These are phyloP conservation scores for Sugiyamaella valdiviana DNA, from an alignment of 805 yeast genomes.

Conservation along the genomic window DNA sequence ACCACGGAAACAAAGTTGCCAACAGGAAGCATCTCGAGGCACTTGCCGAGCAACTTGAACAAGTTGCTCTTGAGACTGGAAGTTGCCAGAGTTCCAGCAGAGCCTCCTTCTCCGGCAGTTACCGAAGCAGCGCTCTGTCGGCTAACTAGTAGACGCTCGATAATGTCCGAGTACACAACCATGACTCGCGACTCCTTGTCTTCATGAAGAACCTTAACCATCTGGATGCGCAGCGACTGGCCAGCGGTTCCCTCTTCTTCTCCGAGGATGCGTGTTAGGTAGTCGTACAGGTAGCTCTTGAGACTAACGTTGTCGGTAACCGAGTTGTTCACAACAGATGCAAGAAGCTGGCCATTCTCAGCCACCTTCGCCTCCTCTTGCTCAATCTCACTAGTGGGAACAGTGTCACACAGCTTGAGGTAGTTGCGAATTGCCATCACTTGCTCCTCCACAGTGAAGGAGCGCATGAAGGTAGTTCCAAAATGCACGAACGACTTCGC, in stretches of 20 bases:
- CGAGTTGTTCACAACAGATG: background rate
- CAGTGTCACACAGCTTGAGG: constrained; percentile 52
- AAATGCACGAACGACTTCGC: constrained; percentile 67
- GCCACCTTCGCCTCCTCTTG: background rate
- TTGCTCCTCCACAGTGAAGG: constrained; percentile 61
- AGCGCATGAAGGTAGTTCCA: constrained; percentile 58
- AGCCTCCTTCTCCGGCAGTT: background rate
- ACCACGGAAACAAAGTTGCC: constrained; percentile 63
- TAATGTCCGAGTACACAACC: constrained; percentile 10
- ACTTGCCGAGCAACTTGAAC: constrained; percentile 52
- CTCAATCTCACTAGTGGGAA: constrained; percentile 39
- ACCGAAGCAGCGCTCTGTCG: background rate
- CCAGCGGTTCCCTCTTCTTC: constrained; percentile 35
- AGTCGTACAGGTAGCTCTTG: constrained; percentile 49
- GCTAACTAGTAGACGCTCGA: constrained; percentile 8
- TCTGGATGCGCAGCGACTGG: constrained; percentile 47
- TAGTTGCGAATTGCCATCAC: constrained; percentile 26
- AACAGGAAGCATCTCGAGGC: constrained; percentile 69
- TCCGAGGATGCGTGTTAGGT: constrained; percentile 46
- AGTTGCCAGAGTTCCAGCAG: background rate
- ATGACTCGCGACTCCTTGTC: constrained; percentile 3
- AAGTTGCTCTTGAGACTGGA: constrained; percentile 27
- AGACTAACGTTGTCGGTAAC: constrained; percentile 42
- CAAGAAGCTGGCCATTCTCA: background rate
- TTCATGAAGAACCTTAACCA: constrained; percentile 35